A percentile compares a stretch with the other conserved stretches of the same genome.
Conservation (phyloP, 169 alveolate species). For the Eimeria acervulina region DNA sequence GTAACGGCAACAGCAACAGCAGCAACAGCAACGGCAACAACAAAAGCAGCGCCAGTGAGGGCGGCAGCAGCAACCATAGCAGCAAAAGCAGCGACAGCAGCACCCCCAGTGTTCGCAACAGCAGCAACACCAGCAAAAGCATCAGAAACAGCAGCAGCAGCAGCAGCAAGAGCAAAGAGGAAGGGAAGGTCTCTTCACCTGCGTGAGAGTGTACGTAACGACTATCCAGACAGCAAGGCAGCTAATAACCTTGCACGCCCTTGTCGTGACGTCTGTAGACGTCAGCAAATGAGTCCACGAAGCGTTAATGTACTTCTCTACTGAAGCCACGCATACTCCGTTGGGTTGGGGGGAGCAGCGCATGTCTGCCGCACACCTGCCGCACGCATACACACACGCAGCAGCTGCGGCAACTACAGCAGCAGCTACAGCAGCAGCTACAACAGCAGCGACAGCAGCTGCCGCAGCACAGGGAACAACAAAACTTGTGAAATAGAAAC, state of each 20-base stretch:
- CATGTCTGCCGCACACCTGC: constrained; percentile 41
- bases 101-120: not conserved
- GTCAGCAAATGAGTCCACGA: constrained; percentile 25
- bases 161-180: not conserved
- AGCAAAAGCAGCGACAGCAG: not conserved
- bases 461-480: no score
- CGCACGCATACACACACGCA: no score
- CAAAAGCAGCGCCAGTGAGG: not conserved
- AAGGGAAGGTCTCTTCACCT: not conserved
- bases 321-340: not conserved
- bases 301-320: not conserved
- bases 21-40: not conserved
- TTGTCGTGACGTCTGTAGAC: constrained; percentile 8
- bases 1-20: not conserved
- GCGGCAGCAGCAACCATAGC: no score
- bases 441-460: no score
- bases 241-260: not conserved
- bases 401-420: not conserved
- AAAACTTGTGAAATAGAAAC: no score
- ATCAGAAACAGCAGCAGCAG: not conserved
- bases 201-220: constrained; percentile 30
- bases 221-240: constrained; percentile 46
- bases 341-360: not conserved
- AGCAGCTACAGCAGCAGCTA: not conserved
- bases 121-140: not conserved